phyloP scores from a whole-genome alignment of 306 rosid species.

The Vicia villosa region DNA sequence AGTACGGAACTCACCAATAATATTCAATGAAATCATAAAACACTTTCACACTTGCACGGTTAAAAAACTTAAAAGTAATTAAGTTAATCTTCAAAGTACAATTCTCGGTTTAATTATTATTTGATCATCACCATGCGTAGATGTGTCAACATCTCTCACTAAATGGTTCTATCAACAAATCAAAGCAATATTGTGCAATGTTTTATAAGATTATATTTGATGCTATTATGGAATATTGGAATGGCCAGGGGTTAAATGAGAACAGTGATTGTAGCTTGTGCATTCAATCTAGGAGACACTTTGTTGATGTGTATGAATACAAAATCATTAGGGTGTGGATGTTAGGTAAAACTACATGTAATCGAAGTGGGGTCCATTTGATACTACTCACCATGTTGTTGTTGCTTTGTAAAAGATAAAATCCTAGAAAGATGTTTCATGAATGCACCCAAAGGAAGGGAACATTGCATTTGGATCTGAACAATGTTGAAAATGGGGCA shows the following conservation, averaged over 20 bases:
- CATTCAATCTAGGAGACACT: conserved; percentile 71
- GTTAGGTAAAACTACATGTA: conserved; percentile 66
- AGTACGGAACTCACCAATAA: conserved; percentile 38
- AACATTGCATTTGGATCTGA: conserved; percentile 57
- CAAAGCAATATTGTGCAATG: background rate
- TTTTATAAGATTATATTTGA: conserved; percentile 6
- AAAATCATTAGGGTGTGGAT: conserved; percentile 50
- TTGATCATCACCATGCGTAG: conserved; percentile 30
- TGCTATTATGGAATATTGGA: conserved; percentile 18
- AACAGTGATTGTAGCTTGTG: conserved; percentile 46
- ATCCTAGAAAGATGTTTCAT: conserved; percentile 43
- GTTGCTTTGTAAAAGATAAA: conserved; percentile 32
- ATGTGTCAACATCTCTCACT: conserved; percentile 10
- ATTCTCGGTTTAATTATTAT: conserved; percentile 20
- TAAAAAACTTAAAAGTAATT: background rate
- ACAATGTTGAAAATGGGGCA: conserved; percentile 35
- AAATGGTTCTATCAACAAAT: conserved; percentile 29
- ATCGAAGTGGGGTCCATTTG: conserved; percentile 54
- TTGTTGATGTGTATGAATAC: conserved; percentile 63
- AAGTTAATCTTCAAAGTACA: conserved; percentile 24
- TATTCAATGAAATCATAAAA: conserved; percentile 29
- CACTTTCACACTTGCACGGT: conserved; percentile 15
- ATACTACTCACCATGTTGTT: conserved; percentile 38
- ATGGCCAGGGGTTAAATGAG: conserved; percentile 33
- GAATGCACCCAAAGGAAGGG: conserved; percentile 51